These are phyloP conservation scores for Colletotrichum somersetense DNA, from an alignment of 2,329 filamentous ascomycete genomes.

Conservation along the genomic window DNA sequence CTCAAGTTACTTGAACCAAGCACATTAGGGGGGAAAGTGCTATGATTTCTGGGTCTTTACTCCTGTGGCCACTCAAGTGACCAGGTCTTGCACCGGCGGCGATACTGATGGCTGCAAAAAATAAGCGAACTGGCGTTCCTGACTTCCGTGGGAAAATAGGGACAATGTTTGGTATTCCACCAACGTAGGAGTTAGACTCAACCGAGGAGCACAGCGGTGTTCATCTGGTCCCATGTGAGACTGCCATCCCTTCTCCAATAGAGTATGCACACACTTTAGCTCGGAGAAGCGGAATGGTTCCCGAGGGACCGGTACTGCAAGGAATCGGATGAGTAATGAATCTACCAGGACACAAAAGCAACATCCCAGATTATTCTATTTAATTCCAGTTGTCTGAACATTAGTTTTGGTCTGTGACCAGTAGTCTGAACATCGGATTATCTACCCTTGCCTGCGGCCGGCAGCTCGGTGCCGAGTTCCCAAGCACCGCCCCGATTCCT, in stretches of 20 bases:
- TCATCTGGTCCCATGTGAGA: conserved; percentile 30
- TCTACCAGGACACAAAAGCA: neutral
- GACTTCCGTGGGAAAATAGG: conserved; percentile 13
- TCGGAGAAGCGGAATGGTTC: neutral
- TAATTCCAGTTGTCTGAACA: neutral
- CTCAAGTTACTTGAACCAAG: neutral
- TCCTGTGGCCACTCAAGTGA: neutral
- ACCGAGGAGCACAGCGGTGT: conserved; percentile 14
- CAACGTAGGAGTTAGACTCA: neutral
- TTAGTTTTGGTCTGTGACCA: neutral
- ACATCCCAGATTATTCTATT: neutral
- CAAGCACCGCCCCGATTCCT: conserved; percentile 24
- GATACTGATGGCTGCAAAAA: neutral
- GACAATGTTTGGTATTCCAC: neutral
- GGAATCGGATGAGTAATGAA: conserved; percentile 12
- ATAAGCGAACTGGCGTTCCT: neutral
- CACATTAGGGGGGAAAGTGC: too few species aligned
- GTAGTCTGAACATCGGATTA: conserved; percentile 10
- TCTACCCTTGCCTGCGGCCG: neutral
- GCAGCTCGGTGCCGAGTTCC: conserved; percentile 7
- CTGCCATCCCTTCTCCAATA: conserved; percentile 29
- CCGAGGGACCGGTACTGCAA: neutral
- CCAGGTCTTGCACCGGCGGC: neutral
- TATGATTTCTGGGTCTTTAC: neutral
- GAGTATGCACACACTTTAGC: neutral